Conservation (phyloP, 2,329 filamentous ascomycete genomes). For the Cercospora citrullina region DNA sequence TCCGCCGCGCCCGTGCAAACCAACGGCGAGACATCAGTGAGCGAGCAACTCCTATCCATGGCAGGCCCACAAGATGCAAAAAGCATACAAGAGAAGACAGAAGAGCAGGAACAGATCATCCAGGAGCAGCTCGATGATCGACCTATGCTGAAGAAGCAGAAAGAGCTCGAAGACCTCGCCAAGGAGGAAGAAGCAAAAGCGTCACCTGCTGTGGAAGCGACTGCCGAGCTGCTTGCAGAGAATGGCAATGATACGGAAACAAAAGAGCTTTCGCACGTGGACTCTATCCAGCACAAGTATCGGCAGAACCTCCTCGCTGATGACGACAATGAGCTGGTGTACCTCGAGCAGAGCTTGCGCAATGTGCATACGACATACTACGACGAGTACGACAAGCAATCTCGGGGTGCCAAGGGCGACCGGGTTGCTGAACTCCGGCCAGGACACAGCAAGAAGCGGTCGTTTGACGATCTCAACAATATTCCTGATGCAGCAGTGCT, state of each 20-base stretch:
- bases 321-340: slow-evolving; percentile 78
- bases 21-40: slow-evolving; percentile 55
- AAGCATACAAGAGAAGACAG: slow-evolving; percentile 71
- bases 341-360: slow-evolving; percentile 73
- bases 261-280: slow-evolving; percentile 31
- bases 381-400: slow-evolving; percentile 69
- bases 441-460: slow-evolving; percentile 53
- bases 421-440: slow-evolving; percentile 53
- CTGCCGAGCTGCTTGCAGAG: slow-evolving; percentile 39
- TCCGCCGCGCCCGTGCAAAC: slow-evolving; percentile 20
- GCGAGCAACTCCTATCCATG: slow-evolving; percentile 78
- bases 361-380: slow-evolving; percentile 79
- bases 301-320: slow-evolving; percentile 81
- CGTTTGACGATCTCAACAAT: slow-evolving; percentile 52
- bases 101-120: slow-evolving; percentile 83
- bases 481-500: slow-evolving; percentile 85
- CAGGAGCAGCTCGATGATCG: slow-evolving; percentile 87
- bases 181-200: slow-evolving; percentile 65
- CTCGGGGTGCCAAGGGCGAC: slow-evolving; percentile 45
- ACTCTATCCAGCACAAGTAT: slow-evolving; percentile 43
- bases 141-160: slow-evolving; percentile 87
- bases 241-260: slow-evolving; percentile 43
- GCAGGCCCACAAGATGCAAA: slow-evolving; percentile 67
- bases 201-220: slow-evolving; percentile 50
- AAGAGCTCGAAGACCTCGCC: slow-evolving; percentile 72